Evolutionary conservation across 352 stramenopile species (phyloP).

Genomic region (Phytopythium ostracodes): DNA sequence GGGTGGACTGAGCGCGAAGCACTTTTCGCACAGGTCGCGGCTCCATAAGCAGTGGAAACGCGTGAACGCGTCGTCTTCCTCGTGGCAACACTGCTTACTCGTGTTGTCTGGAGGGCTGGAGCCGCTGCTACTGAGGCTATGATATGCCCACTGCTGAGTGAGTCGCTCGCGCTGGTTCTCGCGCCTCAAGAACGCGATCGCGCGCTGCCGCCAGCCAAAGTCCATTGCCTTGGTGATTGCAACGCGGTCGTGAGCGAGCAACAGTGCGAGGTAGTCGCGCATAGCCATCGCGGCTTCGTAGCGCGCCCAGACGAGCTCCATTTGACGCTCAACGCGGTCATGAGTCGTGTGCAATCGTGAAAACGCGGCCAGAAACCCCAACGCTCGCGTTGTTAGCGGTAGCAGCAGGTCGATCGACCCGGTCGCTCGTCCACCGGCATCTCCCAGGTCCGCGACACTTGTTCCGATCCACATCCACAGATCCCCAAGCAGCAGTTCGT

Average conservation of each 20-base stretch:
- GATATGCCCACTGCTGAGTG: background rate
- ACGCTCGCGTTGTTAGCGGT: slow-evolving; percentile 25
- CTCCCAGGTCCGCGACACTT: slow-evolving; percentile 2
- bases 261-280: slow-evolving; percentile 31
- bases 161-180: slow-evolving; percentile 17
- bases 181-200: slow-evolving; percentile 16
- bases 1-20: slow-evolving; percentile 19
- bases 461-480: slow-evolving; percentile 25
- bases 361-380: slow-evolving; percentile 24
- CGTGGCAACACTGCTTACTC: background rate
- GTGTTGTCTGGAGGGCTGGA: background rate
- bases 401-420: slow-evolving; percentile 28
- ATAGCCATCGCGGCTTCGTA: slow-evolving; percentile 31
- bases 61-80: slow-evolving; percentile 19
- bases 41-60: slow-evolving; percentile 44
- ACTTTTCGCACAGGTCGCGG: slow-evolving; percentile 40
- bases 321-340: slow-evolving; percentile 21
- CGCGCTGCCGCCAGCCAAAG: slow-evolving; percentile 18
- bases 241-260: slow-evolving; percentile 29
- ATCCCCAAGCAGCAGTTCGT: slow-evolving; percentile 20
- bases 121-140: background rate
- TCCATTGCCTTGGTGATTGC: slow-evolving; percentile 6
- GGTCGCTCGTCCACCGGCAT: background rate
- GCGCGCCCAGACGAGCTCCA: slow-evolving; percentile 14
- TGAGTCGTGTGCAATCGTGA: slow-evolving; percentile 30